Evolutionary conservation across 768 basidiomycete species (phyloP).

Genomic region (Suillus plorans): DNA sequence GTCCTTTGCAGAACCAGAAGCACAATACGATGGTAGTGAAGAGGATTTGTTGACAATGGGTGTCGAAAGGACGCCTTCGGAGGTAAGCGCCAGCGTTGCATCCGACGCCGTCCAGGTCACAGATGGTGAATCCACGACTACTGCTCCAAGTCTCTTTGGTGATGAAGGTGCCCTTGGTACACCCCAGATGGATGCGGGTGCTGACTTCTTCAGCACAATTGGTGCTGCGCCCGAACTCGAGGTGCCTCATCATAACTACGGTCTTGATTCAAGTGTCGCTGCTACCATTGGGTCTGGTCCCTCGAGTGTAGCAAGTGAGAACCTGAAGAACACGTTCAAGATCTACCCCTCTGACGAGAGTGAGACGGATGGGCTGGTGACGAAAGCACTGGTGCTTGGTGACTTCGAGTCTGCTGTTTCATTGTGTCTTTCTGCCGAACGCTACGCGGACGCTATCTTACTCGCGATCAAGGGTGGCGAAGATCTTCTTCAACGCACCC

Average conservation of each 20-base stretch:
- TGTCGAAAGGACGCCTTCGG: slow-evolving; percentile 51
- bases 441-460: slow-evolving; percentile 93
- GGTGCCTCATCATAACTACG: slow-evolving; percentile 80
- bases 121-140: slow-evolving; percentile 80
- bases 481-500: slow-evolving; percentile 82
- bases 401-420: slow-evolving; percentile 93
- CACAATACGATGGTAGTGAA: slow-evolving; percentile 30
- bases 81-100: slow-evolving; percentile 61
- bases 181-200: slow-evolving; percentile 62
- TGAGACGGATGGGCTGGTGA: slow-evolving; percentile 84
- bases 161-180: slow-evolving; percentile 68
- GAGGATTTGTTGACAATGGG: slow-evolving; percentile 27
- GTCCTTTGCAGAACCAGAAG: slow-evolving; percentile 79
- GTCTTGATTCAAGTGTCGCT: slow-evolving; percentile 86
- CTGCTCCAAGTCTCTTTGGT: slow-evolving; percentile 84
- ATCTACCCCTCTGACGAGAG: slow-evolving; percentile 89
- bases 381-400: slow-evolving; percentile 92
- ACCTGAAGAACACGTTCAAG: slow-evolving; percentile 77
- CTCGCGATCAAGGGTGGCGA: slow-evolving; percentile 90
- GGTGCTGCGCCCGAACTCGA: slow-evolving; percentile 54
- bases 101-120: slow-evolving; percentile 64
- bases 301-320: slow-evolving; percentile 76
- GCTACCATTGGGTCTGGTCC: slow-evolving; percentile 93
- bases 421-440: slow-evolving; percentile 82
- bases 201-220: slow-evolving; percentile 89